These are phyloP conservation scores for Diaporthe ampelina DNA, from an alignment of 2,329 filamentous ascomycete genomes.

Conservation along the genomic window DNA sequence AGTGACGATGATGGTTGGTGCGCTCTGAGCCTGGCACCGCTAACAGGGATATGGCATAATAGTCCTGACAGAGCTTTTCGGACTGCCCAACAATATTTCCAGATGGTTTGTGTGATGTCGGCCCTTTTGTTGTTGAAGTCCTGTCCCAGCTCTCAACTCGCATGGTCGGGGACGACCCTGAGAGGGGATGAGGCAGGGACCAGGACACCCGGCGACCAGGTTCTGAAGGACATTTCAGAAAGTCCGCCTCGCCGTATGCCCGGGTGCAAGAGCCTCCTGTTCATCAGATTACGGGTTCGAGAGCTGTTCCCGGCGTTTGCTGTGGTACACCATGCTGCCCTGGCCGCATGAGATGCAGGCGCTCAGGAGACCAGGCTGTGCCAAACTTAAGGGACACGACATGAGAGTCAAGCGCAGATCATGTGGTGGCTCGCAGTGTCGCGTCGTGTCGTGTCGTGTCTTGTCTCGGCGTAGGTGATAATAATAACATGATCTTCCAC, in stretches of 20 bases:
- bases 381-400: constrained; percentile 22
- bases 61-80: background rate
- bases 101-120: background rate
- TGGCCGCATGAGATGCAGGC: background rate
- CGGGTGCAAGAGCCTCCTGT: constrained; percentile 27
- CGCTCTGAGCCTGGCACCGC: background rate
- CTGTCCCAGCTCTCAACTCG: constrained; percentile 4
- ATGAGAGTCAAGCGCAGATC: constrained; percentile 32
- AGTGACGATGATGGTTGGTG: background rate
- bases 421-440: constrained; percentile 24
- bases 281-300: constrained; percentile 19
- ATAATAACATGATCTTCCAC: background rate
- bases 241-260: background rate
- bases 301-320: constrained; percentile 19
- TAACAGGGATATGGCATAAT: constrained; percentile 3
- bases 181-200: background rate
- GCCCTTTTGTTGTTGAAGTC: background rate
- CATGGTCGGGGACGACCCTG: background rate
- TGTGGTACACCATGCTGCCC: background rate
- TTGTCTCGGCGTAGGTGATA: constrained; percentile 19
- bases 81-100: background rate
- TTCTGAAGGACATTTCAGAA: background rate
- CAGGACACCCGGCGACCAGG: background rate
- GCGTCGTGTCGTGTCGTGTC: constrained; percentile 18
- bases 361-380: constrained; percentile 10